These are phyloP conservation scores for Stagonosporopsis tanaceti DNA, from an alignment of 2,329 filamentous ascomycete genomes.

Conservation along the genomic window DNA sequence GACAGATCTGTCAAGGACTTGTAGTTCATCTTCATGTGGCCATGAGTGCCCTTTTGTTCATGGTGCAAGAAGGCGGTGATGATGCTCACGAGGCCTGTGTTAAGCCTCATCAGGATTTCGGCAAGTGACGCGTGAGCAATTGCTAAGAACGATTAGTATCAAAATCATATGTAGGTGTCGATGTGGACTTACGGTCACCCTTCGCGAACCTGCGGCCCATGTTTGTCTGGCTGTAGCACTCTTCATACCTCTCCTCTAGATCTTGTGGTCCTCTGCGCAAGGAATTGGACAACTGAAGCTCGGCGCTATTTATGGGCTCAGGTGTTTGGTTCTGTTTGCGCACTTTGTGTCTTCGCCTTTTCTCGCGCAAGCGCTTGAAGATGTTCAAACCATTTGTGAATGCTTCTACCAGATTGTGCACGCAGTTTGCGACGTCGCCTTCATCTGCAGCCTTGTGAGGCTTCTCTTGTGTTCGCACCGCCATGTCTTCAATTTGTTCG, in stretches of 20 bases:
- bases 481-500: slow-evolving; percentile 32
- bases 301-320: slow-evolving; percentile 40
- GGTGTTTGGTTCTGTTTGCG: slow-evolving; percentile 28
- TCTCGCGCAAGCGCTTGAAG: slow-evolving; percentile 53
- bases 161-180: background rate
- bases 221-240: slow-evolving; percentile 40
- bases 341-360: slow-evolving; percentile 42
- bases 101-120: slow-evolving; percentile 56
- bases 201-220: slow-evolving; percentile 52
- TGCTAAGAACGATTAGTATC: slow-evolving; percentile 37
- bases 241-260: slow-evolving; percentile 53
- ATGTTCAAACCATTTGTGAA: slow-evolving; percentile 57
- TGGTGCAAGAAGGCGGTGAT: slow-evolving; percentile 54
- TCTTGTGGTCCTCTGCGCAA: slow-evolving; percentile 53
- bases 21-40: slow-evolving; percentile 52
- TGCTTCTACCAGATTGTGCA: slow-evolving; percentile 54
- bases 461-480: slow-evolving; percentile 29
- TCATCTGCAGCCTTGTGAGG: slow-evolving; percentile 29
- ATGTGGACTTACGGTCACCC: slow-evolving; percentile 53
- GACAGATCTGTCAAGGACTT: slow-evolving; percentile 55
- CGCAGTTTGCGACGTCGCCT: slow-evolving; percentile 45
- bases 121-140: slow-evolving; percentile 57
- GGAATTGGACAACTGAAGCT: slow-evolving; percentile 51
- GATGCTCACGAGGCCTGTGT: slow-evolving; percentile 57
- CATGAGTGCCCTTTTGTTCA: slow-evolving; percentile 40